A percentile compares a stretch with the other conserved stretches of the same genome.
These are phyloP conservation scores for Phytopythium ostracodes DNA, from an alignment of 352 stramenopile species.

Conservation along the genomic window DNA sequence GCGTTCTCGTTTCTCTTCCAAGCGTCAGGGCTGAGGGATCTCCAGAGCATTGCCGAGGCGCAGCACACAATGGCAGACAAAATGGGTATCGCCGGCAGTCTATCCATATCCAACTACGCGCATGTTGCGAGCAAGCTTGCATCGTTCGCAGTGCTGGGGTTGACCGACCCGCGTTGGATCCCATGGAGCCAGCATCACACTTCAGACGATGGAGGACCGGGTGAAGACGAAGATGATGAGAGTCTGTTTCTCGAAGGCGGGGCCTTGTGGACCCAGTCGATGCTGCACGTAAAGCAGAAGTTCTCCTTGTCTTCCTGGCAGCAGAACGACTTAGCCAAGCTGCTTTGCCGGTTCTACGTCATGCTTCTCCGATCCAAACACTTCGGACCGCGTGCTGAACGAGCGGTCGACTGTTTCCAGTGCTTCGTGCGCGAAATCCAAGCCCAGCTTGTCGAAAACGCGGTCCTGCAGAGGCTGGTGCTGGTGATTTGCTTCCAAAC, in stretches of 20 bases:
- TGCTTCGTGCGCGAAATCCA: conserved; percentile 53
- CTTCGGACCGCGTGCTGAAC: conserved; percentile 40
- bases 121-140: conserved; percentile 69
- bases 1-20: conserved; percentile 62
- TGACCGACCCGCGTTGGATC: conserved; percentile 24
- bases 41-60: background rate
- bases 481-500: conserved; percentile 71
- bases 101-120: conserved; percentile 10
- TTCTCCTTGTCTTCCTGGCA: conserved; percentile 64
- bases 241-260: conserved; percentile 6
- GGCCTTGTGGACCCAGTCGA: conserved; percentile 17
- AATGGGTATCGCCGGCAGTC: background rate
- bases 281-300: conserved; percentile 62
- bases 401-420: conserved; percentile 60
- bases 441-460: conserved; percentile 24
- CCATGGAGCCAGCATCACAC: conserved; percentile 4
- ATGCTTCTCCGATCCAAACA: conserved; percentile 37
- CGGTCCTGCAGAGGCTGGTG: conserved; percentile 61
- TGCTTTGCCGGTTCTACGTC: conserved; percentile 59
- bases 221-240: background rate
- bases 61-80: background rate
- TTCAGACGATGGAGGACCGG: background rate
- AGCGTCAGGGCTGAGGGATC: conserved; percentile 8
- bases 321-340: conserved; percentile 52
- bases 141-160: conserved; percentile 52